These are phyloP conservation scores for Cyberlindnera mycetangii DNA, from an alignment of 805 yeast genomes.

Conservation along the genomic window DNA sequence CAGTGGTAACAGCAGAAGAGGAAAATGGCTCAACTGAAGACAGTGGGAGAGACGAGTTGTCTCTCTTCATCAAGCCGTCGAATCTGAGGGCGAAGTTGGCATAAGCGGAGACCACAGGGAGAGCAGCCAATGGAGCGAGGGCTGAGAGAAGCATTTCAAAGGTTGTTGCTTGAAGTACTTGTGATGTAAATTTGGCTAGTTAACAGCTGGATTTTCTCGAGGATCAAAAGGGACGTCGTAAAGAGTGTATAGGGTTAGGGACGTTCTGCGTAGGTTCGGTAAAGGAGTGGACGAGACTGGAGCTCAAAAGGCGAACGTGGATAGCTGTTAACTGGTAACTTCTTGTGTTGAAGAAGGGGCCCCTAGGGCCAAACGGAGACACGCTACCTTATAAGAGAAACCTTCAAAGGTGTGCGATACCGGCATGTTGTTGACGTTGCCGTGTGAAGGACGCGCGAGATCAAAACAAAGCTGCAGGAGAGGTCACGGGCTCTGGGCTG, in stretches of 20 bases:
- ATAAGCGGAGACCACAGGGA: conserved; percentile 20
- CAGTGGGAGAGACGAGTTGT: conserved; percentile 12
- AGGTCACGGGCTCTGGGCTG: not conserved
- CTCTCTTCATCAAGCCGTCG: conserved; percentile 23
- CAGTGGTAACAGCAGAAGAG: conserved; percentile 19
- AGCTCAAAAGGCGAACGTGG: conserved; percentile 14
- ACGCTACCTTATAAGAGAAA: not conserved
- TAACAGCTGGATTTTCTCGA: not conserved
- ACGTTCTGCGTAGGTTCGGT: not conserved
- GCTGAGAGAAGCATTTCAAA: conserved; percentile 19
- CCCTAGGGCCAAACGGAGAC: not conserved
- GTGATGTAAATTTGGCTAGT: not conserved
- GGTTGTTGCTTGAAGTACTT: not conserved
- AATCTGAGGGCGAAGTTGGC: conserved; percentile 27
- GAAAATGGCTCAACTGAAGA: conserved; percentile 6
- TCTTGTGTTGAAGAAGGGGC: not conserved
- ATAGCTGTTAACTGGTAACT: not conserved
- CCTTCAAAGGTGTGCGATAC: not conserved
- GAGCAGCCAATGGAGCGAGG: conserved; percentile 17
- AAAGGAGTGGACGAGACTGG: conserved; percentile 31
- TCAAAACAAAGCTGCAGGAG: conserved; percentile 17
- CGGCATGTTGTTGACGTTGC: not conserved
- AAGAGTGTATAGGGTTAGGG: conserved; percentile 2
- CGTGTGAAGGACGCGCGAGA: conserved; percentile 7
- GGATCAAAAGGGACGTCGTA: not conserved